Base-by-base conservation (phyloP, 1,284 basidiomycete species). In the Sanguinoderma infundibulare region DNA sequence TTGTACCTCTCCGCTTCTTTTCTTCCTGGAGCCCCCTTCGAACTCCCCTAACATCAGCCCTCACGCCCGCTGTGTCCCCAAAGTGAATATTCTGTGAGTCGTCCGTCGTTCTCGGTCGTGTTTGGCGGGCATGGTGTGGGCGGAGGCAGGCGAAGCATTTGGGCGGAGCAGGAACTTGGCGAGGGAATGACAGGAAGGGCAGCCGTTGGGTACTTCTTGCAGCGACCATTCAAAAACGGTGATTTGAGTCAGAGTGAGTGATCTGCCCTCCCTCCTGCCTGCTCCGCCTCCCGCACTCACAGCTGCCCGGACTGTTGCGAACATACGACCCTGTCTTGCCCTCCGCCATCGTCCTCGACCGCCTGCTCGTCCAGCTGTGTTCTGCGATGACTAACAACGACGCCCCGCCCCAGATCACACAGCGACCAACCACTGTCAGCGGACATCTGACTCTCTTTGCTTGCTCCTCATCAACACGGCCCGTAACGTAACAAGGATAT, bases 151-250 rank as follows among this genome's bases (percentile, higher is more conserved):
- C 30, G 53, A 7, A 20, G 35, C 42, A 52, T 36, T 51, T n/a
- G 44, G 60, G 49, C 55, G 57, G 61, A 63, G 64, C 30, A 53
- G 44, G 57, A 51, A 64, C 53, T 46, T 55, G 63, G 55, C 61
- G 60, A 53, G 34, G 36, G 58, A 53, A 55, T 58, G 54, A 55
- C 53, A 52, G 42, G 38, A 42, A 32, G 51, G 46, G 53, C 59
- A 61, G 58, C 51, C 59, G 71, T 65, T 65, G 68, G 65, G 64
- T 54, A 67, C 69, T 69, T 75, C 75, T 74, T 73, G 75, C 77
- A 74, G 75, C 75, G 76, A 77, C 75, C 72, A 68, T 69, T 73
- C 75, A 74, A 74, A 74, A 72, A 70, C 70, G 67, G 65, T 67
- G 67, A 73, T 72, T 74, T 74, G 68, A 74, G 73, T 73, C 74